These are phyloP conservation scores for Fusarium nisikadoi DNA, from an alignment of 2,329 filamentous ascomycete genomes.

Conservation along the genomic window DNA sequence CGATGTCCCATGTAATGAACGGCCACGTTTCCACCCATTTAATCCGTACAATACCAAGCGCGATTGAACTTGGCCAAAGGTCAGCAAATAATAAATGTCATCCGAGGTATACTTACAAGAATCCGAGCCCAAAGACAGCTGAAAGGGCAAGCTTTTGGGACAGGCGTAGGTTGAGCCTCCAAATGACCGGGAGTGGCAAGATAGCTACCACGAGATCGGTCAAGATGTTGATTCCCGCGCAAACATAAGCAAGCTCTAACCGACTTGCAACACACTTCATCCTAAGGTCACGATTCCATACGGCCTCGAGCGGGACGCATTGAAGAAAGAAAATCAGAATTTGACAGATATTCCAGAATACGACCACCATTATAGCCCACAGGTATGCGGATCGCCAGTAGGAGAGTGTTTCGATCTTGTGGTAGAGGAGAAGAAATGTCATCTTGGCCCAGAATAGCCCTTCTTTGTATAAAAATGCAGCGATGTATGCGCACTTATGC, in stretches of 20 bases:
- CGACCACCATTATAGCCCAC: not conserved
- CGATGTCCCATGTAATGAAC: slow-evolving; percentile 20
- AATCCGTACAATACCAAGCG: slow-evolving; percentile 19
- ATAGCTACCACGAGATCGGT: slow-evolving; percentile 25
- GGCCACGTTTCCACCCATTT: slow-evolving; percentile 4
- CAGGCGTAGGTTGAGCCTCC: slow-evolving; percentile 16
- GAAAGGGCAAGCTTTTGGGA: slow-evolving; percentile 26
- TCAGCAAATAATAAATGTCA: rapidly evolving
- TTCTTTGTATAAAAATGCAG: slow-evolving; percentile 10
- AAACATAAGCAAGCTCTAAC: not conserved
- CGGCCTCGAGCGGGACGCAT: slow-evolving; percentile 12
- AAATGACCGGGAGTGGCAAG: slow-evolving; percentile 25
- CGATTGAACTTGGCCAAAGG: not conserved
- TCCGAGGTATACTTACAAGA: slow-evolving; percentile 14
- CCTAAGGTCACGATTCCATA: slow-evolving; percentile 13
- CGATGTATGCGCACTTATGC: slow-evolving; percentile 20
- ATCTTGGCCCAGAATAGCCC: slow-evolving; percentile 17
- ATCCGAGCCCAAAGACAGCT: slow-evolving; percentile 12
- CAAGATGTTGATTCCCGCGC: slow-evolving; percentile 19
- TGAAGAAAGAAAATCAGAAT: slow-evolving; percentile 5
- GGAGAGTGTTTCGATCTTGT: slow-evolving; percentile 20
- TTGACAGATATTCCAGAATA: slow-evolving; percentile 8
- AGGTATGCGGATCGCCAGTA: slow-evolving; percentile 12
- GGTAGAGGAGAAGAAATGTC: slow-evolving; percentile 35
- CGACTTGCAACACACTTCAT: slow-evolving; percentile 1